A percentile compares a stretch with the other conserved stretches of the same genome.
phyloP scores from a whole-genome alignment of 257 asterid genomes.

The Jaltomata sinuosa region DNA sequence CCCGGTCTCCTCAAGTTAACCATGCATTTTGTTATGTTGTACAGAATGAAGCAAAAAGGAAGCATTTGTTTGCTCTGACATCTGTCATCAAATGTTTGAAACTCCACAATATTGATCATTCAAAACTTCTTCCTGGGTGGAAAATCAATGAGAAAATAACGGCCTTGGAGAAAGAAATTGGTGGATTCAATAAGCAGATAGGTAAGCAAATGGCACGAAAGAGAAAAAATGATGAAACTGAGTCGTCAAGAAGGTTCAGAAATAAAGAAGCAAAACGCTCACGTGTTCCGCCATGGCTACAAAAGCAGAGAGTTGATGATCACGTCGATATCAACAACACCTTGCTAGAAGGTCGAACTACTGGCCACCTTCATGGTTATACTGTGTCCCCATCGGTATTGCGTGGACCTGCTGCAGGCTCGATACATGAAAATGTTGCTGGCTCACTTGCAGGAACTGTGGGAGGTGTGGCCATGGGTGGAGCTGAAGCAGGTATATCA shows the following conservation, averaged over 20 bases:
- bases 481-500: slow-evolving; percentile 13
- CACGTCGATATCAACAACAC: neutral
- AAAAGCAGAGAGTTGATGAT: slow-evolving; percentile 15
- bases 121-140: slow-evolving; percentile 66
- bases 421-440: neutral
- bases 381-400: neutral
- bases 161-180: slow-evolving; percentile 44
- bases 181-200: neutral
- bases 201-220: slow-evolving; percentile 30
- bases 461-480: slow-evolving; percentile 10
- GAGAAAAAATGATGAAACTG: slow-evolving; percentile 45
- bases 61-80: slow-evolving; percentile 38
- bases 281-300: slow-evolving; percentile 25
- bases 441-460: neutral
- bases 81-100: slow-evolving; percentile 48
- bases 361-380: slow-evolving; percentile 9
- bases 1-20: neutral
- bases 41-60: slow-evolving; percentile 69
- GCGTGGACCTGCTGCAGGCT: neutral
- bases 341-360: slow-evolving; percentile 1
- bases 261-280: slow-evolving; percentile 39
- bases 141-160: slow-evolving; percentile 47
- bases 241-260: slow-evolving; percentile 24
- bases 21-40: slow-evolving; percentile 4
- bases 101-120: slow-evolving; percentile 48